Conservation (phyloP, 2,329 filamentous ascomycete genomes). For the Aspergillus tamarii region DNA sequence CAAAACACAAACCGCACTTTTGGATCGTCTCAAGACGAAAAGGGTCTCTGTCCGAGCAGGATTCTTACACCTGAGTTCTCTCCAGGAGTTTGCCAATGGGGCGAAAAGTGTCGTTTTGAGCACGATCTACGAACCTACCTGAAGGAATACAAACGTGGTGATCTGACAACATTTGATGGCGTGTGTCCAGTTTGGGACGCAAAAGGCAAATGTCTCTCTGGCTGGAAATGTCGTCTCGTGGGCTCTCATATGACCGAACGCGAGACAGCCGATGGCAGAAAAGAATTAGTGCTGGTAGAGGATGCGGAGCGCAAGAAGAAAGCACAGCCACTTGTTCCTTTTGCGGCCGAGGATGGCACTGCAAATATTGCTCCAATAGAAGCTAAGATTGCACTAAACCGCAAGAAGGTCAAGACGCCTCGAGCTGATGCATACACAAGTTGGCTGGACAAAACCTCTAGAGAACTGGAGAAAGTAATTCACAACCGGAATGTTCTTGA, state of each 20-base stretch:
- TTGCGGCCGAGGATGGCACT: slow-evolving; percentile 60
- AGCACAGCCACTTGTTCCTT: slow-evolving; percentile 31
- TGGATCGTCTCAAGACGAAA: slow-evolving; percentile 75
- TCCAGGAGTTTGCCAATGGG: slow-evolving; percentile 73
- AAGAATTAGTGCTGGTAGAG: slow-evolving; percentile 75
- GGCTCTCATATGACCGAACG: slow-evolving; percentile 83
- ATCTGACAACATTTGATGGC: slow-evolving; percentile 75
- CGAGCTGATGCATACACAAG: slow-evolving; percentile 75
- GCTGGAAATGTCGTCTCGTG: slow-evolving; percentile 94
- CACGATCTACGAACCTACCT: slow-evolving; percentile 89
- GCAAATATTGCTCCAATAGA: slow-evolving; percentile 73
- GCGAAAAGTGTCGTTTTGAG: slow-evolving; percentile 76
- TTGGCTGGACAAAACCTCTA: slow-evolving; percentile 73
- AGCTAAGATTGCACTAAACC: slow-evolving; percentile 74
- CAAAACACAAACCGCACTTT: slow-evolving; percentile 86
- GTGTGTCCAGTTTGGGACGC: slow-evolving; percentile 80
- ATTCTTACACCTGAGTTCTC: slow-evolving; percentile 78
- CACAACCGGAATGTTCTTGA: slow-evolving; percentile 49
- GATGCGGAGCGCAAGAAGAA: slow-evolving; percentile 54
- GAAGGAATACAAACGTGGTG: slow-evolving; percentile 75
- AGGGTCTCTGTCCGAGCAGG: slow-evolving; percentile 77
- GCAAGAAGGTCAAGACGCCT: slow-evolving; percentile 70
- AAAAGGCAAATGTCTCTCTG: slow-evolving; percentile 75
- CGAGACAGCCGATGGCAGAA: slow-evolving; percentile 75
- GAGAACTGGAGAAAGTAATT: slow-evolving; percentile 52